Evolutionary conservation across 805 yeast genomes (phyloP), one percentile per base, ranked within the genome.

Genomic region (Priceomyces medius): DNA sequence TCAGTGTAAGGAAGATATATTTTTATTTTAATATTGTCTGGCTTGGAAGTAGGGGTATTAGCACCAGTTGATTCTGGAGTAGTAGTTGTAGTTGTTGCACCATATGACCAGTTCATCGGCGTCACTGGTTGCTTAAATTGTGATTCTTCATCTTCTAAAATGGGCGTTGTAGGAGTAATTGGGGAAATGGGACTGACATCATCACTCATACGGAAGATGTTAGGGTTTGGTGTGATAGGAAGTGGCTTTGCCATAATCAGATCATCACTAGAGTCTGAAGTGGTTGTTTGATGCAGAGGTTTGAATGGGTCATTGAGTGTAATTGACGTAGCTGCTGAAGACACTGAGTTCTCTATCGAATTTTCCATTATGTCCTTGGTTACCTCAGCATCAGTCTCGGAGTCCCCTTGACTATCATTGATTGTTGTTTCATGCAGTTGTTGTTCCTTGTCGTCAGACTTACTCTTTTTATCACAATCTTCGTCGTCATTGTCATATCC

Each of bases 401-500:
- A 13, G 18, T 31, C 14, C 8, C 14, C 33, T 12, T 28, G 31
- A 16, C n/a, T 18, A 20, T 32, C n/a, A n/a, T n/a, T n/a, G n/a
- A n/a, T n/a, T n/a, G n/a, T n/a, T n/a, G n/a, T n/a, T n/a, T n/a
- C n/a, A n/a, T n/a, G n/a, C n/a, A n/a, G n/a, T n/a, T n/a, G n/a
- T n/a, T n/a, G 13, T 32, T 4, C 35, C n/a, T 8, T 18, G 9
- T 16, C 14, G n/a, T 20, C 31, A 27, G 14, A 8, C 8, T 5
- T 4, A 6, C n/a, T n/a, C n/a, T n/a, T n/a, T n/a, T n/a, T 26
- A 9, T 17, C 34, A 17, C 10, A n/a, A 14, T 12, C 14, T 21
- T 35, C 38, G 19, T 31, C 27, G 40, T 46, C 53, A 34, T 49
- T 51, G 16, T 60, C 66, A 45, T 64, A 64, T 7, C 54, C 50